Percentiles rank a stretch among this genome's conserved stretches.
Evolutionary conservation across 768 basidiomycete species (phyloP).

Genomic region (Xanthoconium purpureum): DNA sequence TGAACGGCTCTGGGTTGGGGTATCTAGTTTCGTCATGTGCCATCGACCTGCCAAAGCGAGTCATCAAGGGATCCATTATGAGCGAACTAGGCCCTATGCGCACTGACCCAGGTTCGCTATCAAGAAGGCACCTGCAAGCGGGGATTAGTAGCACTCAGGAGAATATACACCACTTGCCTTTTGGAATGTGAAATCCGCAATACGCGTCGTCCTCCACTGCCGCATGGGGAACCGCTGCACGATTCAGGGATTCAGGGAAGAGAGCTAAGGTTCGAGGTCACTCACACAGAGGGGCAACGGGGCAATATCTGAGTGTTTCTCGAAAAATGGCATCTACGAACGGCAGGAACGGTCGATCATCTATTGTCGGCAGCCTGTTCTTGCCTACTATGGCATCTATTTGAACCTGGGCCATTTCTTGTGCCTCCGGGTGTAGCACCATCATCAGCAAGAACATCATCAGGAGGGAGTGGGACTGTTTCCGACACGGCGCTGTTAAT

Average conservation of each 20-base stretch:
- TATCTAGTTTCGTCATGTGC: conserved; percentile 28
- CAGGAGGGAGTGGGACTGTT: background rate
- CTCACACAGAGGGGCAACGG: conserved; percentile 4
- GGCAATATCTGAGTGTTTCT: background rate
- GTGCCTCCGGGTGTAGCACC: background rate
- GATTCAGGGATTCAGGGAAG: background rate
- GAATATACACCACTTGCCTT: conserved; percentile 5
- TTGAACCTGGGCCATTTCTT: conserved; percentile 6
- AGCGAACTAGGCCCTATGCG: too few relatives aligned
- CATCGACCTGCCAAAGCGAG: conserved; percentile 8
- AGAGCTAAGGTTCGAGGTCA: background rate
- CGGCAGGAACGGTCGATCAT: conserved; percentile 11
- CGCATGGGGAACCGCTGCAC: conserved; percentile 26
- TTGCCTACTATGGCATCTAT: conserved; percentile 9
- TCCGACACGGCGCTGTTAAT: background rate
- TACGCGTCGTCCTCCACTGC: conserved; percentile 39
- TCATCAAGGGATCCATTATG: too few relatives aligned
- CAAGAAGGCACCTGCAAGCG: conserved; percentile 2
- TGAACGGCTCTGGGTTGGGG: conserved; percentile 34
- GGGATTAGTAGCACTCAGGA: background rate
- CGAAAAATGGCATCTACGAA: conserved; percentile 11
- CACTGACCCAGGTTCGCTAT: conserved; percentile 7
- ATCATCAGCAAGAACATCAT: background rate
- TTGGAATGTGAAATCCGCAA: conserved; percentile 48
- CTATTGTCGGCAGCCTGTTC: background rate